Percentiles rank a stretch among this genome's conserved stretches.
Evolutionary conservation across 75 land plant species (phyloP).

Genomic region (Chamaecyparis obtusa): DNA sequence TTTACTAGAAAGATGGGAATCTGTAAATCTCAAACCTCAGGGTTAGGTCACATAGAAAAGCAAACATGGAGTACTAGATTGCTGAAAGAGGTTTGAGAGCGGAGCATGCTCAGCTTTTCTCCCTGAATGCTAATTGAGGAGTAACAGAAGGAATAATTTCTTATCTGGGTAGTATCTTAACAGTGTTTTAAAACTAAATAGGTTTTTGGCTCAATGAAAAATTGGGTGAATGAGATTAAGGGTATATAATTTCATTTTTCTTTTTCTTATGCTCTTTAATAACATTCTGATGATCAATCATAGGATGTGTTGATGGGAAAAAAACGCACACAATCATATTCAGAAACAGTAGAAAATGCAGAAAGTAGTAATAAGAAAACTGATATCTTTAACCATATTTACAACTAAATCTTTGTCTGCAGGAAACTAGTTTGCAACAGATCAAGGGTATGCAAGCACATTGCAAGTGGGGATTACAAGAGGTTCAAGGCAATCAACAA

Average conservation of each 20-base stretch:
- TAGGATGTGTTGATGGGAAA: no score
- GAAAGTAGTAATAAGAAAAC: no score
- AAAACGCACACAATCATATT: no score
- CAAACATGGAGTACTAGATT: not conserved
- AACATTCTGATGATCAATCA: no score
- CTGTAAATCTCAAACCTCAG: not conserved
- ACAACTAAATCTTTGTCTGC: slow-evolving; percentile 10
- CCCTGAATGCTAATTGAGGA: not conserved
- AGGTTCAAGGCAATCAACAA: not conserved
- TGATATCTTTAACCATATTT: not conserved
- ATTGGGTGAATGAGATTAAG: not conserved
- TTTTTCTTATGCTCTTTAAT: no score
- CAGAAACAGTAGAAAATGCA: no score
- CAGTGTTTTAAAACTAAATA: not conserved
- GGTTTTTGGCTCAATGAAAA: not conserved
- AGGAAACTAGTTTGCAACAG: slow-evolving; percentile 56
- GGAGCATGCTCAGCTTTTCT: not conserved
- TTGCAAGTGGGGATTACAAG: slow-evolving; percentile 44
- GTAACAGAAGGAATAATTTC: not conserved
- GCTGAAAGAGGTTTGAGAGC: not conserved
- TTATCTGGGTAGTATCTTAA: not conserved
- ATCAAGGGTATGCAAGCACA: slow-evolving; percentile 57
- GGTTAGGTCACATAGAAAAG: not conserved
- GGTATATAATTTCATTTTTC: no score
- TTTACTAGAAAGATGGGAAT: not conserved